Conservation (phyloP, 441 rosid species). For the Geranium incanum region DNA sequence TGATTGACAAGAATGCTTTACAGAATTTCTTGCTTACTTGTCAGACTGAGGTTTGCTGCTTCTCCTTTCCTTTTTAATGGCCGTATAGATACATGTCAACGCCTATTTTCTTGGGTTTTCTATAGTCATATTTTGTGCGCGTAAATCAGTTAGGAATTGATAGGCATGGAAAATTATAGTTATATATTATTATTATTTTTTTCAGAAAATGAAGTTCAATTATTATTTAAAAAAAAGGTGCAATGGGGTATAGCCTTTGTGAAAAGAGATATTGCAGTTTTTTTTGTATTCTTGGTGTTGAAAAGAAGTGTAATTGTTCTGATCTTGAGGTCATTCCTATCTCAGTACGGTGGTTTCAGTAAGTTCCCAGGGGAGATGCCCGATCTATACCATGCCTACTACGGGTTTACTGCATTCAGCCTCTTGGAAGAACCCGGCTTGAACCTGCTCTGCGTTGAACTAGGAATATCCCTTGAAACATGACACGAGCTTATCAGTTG, state of each 20-base stretch:
- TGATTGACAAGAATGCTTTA: slow-evolving; percentile 50
- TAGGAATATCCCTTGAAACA: slow-evolving; percentile 53
- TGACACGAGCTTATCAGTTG: slow-evolving; percentile 21
- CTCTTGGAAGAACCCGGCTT: slow-evolving; percentile 72
- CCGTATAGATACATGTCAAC: not conserved
- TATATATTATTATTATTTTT: too few relatives aligned
- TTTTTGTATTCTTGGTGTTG: too few relatives aligned
- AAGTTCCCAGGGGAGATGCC: slow-evolving; percentile 59
- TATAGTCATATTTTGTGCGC: not conserved
- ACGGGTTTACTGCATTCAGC: slow-evolving; percentile 75
- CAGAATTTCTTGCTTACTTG: slow-evolving; percentile 60
- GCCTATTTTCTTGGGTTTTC: not conserved
- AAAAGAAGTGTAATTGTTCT: not conserved
- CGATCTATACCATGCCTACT: slow-evolving; percentile 80
- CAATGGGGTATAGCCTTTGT: not conserved
- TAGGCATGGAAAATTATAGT: not conserved
- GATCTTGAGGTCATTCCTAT: slow-evolving; percentile 13
- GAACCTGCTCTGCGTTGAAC: slow-evolving; percentile 57
- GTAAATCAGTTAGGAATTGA: not conserved
- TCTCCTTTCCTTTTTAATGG: slow-evolving; percentile 9
- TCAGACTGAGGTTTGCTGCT: slow-evolving; percentile 63
- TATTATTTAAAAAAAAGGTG: not conserved
- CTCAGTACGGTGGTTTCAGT: slow-evolving; percentile 80
- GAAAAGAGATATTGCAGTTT: too few relatives aligned
- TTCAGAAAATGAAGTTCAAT: not conserved